Percentiles rank a stretch among this genome's conserved stretches.
Conservation (phyloP, 768 basidiomycete species). For the Amanita pallidorosea region DNA sequence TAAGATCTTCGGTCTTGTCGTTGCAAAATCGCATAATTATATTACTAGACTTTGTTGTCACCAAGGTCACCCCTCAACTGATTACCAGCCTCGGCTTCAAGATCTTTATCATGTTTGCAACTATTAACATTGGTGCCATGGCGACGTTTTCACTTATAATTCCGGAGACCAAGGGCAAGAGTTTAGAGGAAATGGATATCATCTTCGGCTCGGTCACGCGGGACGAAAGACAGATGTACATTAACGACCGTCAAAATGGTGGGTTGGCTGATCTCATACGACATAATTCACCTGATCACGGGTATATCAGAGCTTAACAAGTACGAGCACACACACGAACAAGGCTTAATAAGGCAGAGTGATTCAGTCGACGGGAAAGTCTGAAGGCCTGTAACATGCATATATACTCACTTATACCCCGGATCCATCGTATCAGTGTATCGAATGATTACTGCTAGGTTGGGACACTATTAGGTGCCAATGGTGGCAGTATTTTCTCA, state of each 20-base stretch:
- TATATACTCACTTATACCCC: too few relatives aligned
- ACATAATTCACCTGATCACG: neutral
- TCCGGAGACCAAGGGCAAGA: conserved; percentile 52
- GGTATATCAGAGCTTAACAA: neutral
- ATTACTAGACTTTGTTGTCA: conserved; percentile 54
- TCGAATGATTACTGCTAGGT: too few relatives aligned
- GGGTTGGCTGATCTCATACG: neutral
- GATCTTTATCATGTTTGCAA: conserved; percentile 67
- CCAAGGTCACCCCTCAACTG: conserved; percentile 60
- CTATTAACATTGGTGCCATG: conserved; percentile 67
- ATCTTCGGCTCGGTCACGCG: conserved; percentile 45
- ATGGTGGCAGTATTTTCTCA: too few relatives aligned
- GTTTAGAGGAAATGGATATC: conserved; percentile 43
- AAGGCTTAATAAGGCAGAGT: too few relatives aligned
- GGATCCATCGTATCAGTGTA: too few relatives aligned
- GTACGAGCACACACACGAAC: neutral
- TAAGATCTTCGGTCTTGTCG: conserved; percentile 20
- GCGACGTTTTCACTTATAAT: conserved; percentile 50
- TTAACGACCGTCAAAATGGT: conserved; percentile 36
- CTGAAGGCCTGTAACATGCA: neutral
- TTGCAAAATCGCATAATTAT: neutral
- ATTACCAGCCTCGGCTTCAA: conserved; percentile 59
- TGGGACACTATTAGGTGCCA: too few relatives aligned
- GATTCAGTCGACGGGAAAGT: neutral
- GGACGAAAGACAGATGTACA: conserved; percentile 42